phyloP scores from a whole-genome alignment of 768 basidiomycete genomes.

The Chiua virens region DNA sequence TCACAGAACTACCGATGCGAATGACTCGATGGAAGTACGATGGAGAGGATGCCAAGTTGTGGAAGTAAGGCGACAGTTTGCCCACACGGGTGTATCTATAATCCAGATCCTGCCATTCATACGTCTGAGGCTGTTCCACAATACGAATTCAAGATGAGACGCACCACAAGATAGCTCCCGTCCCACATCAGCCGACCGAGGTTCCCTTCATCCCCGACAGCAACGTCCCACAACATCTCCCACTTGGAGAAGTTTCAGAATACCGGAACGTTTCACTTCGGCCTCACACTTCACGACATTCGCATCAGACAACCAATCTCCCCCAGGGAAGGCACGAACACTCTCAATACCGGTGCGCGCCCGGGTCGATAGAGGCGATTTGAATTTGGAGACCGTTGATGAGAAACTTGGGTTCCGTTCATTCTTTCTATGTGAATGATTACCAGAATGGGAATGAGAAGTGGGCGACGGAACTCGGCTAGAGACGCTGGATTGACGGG shows the following conservation, averaged over 20 bases:
- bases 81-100: too few species aligned
- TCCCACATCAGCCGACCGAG: slow-evolving; percentile 83
- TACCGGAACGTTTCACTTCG: slow-evolving; percentile 57
- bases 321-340: slow-evolving; percentile 85
- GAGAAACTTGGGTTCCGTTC: slow-evolving; percentile 22
- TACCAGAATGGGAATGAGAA: slow-evolving; percentile 33
- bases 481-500: slow-evolving; percentile 29
- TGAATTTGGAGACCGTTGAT: slow-evolving; percentile 40
- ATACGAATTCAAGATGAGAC: slow-evolving; percentile 29
- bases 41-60: too few species aligned
- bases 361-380: slow-evolving; percentile 69
- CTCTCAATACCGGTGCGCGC: slow-evolving; percentile 74
- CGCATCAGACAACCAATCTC: slow-evolving; percentile 82
- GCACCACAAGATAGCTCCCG: slow-evolving; percentile 81
- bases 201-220: slow-evolving; percentile 84
- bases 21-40: too few species aligned
- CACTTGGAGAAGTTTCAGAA: slow-evolving; percentile 58
- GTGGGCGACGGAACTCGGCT: slow-evolving; percentile 72
- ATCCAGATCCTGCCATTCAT: slow-evolving; percentile 69
- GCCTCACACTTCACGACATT: slow-evolving; percentile 81
- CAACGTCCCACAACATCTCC: slow-evolving; percentile 89
- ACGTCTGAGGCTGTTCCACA: not conserved
- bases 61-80: too few species aligned
- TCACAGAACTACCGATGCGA: too few species aligned
- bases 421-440: slow-evolving; percentile 40